Evolutionary conservation across 2,329 filamentous ascomycete species (phyloP), one percentile per base, ranked within the genome.

Genomic region (Claviceps maximensis): DNA sequence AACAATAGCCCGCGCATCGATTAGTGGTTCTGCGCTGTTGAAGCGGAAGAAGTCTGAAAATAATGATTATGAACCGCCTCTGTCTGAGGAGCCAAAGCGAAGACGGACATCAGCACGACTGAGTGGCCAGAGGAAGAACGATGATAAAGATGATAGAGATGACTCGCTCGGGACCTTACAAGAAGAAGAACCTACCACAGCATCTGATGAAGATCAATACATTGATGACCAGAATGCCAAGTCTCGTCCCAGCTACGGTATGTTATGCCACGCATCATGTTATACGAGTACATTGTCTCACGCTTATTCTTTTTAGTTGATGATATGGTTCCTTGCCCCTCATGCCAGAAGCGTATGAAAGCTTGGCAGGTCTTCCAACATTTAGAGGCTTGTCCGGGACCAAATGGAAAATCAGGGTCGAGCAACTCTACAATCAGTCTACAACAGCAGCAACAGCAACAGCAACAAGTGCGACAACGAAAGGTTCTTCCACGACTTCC

Each of bases 341-440:
- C 91, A 19, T 98, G 93, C 65, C 73, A 74, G 49, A 76, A 73
- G 60, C 79, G 82, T 50, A 95, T 97, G 85, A 94, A 93, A 66
- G 79, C 83, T 50, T 79, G 79, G 58, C 75, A 77, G 52, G 87
- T 97, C 4, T 89, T 87, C 60, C 68, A 74, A n/a, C 93, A 97
- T 69, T 71, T 97, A 33, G 88, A 95, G 67, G 77, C 73, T 8
- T 89, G 71, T 50, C 62, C 66, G 10, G 69, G 70, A 71, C 63
- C 78, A 36, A 51, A 60, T 29, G 41, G 49, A 27, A n/a, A 54
- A 23, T 41, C 47, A 47, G 31, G 17, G 17, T 23, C 33, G 17
- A 46, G 13, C 49, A 42, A 49, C 13, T 25, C 42, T 15, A 21
- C 15, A 23, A 25, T 65, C 68, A 73, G 45, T 17, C 33, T 31